Percentiles rank a stretch among this genome's conserved stretches.
Evolutionary conservation across 2,329 filamentous ascomycete genomes (phyloP).

Genomic region (Apiospora saccharicola): DNA sequence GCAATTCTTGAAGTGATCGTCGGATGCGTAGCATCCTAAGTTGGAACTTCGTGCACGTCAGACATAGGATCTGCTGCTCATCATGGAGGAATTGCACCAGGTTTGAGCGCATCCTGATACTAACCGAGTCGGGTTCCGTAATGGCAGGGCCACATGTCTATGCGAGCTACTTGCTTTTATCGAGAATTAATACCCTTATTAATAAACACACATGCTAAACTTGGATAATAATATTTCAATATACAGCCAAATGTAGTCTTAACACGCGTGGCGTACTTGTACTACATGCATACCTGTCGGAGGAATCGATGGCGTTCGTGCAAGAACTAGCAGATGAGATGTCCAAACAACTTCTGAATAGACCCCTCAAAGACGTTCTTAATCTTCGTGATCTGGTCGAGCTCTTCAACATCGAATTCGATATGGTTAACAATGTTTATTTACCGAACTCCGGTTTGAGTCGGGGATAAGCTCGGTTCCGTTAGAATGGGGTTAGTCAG

Average conservation of each 20-base stretch:
- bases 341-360: neutral
- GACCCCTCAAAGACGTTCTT: neutral
- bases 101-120: neutral
- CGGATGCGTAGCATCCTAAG: neutral
- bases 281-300: too few relatives aligned
- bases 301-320: too few relatives aligned
- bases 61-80: conserved; percentile 16
- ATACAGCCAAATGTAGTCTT: too few relatives aligned
- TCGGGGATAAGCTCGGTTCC: conserved; percentile 11
- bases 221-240: neutral
- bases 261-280: too few relatives aligned
- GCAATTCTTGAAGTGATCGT: neutral
- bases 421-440: neutral
- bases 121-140: conserved; percentile 3
- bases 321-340: neutral
- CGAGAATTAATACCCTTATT: neutral
- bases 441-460: conserved; percentile 6
- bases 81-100: conserved; percentile 1
- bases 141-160: conserved; percentile 15
- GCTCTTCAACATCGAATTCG: neutral
- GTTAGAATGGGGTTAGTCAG: conserved; percentile 18
- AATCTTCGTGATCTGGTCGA: neutral
- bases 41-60: neutral
- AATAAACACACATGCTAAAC: neutral
- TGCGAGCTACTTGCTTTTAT: conserved; percentile 2